Evolutionary conservation across 805 yeast genomes (phyloP), one percentile per base, ranked within the genome.

Genomic region (Saccharomycopsis sp.): DNA sequence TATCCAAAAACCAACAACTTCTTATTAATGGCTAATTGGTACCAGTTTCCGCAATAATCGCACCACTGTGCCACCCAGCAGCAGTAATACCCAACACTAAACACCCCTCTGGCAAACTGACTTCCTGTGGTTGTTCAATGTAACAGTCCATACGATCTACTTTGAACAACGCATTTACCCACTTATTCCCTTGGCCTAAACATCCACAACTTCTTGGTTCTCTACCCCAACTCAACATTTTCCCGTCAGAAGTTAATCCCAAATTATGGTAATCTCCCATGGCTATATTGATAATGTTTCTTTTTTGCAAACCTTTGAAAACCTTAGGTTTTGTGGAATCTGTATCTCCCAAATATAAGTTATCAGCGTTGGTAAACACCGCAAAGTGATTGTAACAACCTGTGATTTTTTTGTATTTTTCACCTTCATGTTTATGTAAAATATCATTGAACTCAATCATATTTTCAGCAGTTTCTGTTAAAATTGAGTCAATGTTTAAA

Each of bases 41-140:
- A n/a, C n/a, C n/a, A n/a, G n/a, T n/a, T n/a, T n/a, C n/a, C n/a
- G 38, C 51, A 13, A 74, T 61, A 39, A 82, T 61, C 1, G 86
- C 87, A 33, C 78, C 75, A 4, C 85, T 71, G 43, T 82, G 92
- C 89, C 89, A 82, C 1, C 92, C 94, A 13, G 76, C 78, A 5
- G 88, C 85, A 1, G 82, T 70, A 26, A 80, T 68, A 0, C 77
- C 76, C 17, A 79, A 56, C 52, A 79, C 74, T 25, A 60, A 59
- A 3, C 73, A 73, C 3, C 51, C 51, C 1, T 44, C 63, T 25
- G 58, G 46, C 1, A 63, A 42, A 2, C 57, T 48, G 4, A 72
- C 58, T 34, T 52, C 52, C 1, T 62, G 57, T 2, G 85, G 85
- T 21, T 54, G 61, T 2, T 50, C 43, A 39, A 14, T 38, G 20